These are phyloP conservation scores for Fusarium incarnatum DNA, from an alignment of 2,329 filamentous ascomycete genomes.

Conservation along the genomic window DNA sequence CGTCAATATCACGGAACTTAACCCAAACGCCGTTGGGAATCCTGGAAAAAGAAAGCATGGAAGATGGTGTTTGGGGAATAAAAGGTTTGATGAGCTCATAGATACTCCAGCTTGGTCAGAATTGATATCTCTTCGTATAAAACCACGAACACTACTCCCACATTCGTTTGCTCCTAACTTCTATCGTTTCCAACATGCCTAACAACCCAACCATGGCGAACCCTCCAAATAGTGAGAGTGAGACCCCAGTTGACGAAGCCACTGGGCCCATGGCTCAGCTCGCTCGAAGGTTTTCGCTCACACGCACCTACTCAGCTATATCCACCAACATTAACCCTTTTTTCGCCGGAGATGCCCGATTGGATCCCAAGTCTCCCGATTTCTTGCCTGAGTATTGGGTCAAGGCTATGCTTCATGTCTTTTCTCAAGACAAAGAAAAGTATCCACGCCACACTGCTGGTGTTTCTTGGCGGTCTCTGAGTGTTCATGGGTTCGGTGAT, in stretches of 20 bases:
- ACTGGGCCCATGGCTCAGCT: conserved; percentile 23
- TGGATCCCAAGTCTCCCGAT: conserved; percentile 55
- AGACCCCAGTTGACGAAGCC: conserved; percentile 8
- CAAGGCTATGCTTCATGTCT: conserved; percentile 30
- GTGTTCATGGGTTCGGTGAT: conserved; percentile 72
- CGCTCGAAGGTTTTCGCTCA: conserved; percentile 32
- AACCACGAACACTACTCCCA: no score
- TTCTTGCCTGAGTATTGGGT: conserved; percentile 36
- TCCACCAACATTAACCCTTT: conserved; percentile 43
- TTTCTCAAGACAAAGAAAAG: conserved; percentile 29
- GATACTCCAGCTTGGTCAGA: background rate
- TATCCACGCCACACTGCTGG: conserved; percentile 52
- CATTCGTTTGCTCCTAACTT: no score
- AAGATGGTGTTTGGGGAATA: background rate
- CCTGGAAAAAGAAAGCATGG: background rate
- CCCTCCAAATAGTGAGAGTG: background rate
- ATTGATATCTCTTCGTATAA: no score
- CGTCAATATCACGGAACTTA: accelerated
- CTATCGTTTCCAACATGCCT: background rate
- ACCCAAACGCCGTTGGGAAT: conserved; percentile 1
- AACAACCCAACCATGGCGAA: accelerated
- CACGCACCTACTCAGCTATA: conserved; percentile 22
- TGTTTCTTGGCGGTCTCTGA: conserved; percentile 72
- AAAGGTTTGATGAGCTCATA: background rate
- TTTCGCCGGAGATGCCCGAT: conserved; percentile 53